These are phyloP conservation scores for Trichophyton benhamiae DNA, from an alignment of 2,329 filamentous ascomycete genomes.

Conservation along the genomic window DNA sequence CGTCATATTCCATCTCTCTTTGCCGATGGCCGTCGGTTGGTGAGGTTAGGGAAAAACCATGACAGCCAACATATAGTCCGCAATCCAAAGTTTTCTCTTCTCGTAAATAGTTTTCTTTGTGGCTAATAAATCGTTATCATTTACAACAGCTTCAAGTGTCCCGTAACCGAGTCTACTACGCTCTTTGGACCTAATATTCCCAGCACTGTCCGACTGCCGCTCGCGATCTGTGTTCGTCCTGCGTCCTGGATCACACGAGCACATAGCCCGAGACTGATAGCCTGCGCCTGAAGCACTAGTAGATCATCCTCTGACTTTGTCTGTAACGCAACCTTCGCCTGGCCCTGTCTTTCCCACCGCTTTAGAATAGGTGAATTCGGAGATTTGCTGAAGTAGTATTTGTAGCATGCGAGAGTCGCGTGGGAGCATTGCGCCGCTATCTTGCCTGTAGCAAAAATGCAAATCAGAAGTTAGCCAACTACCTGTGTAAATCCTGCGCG, in stretches of 20 bases:
- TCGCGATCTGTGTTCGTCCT: constrained; percentile 92
- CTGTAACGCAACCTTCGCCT: constrained; percentile 90
- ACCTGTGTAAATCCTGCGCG: too few relatives aligned
- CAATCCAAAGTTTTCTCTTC: too few relatives aligned
- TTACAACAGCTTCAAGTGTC: constrained; percentile 70
- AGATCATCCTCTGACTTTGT: constrained; percentile 70
- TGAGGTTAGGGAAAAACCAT: constrained; percentile 92
- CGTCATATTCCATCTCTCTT: constrained; percentile 84
- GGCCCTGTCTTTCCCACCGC: constrained; percentile 75
- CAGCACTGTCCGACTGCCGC: constrained; percentile 82
- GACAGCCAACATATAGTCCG: constrained; percentile 51
- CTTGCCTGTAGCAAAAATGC: constrained; percentile 56
- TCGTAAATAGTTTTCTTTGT: too few relatives aligned
- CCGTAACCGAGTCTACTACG: constrained; percentile 74
- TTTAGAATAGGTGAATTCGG: constrained; percentile 50
- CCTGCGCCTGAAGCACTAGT: constrained; percentile 65
- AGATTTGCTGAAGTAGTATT: constrained; percentile 53
- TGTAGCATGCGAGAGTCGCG: constrained; percentile 97
- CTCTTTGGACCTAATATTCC: constrained; percentile 71
- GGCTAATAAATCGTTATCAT: neutral
- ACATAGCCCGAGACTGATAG: constrained; percentile 70
- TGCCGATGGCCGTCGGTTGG: constrained; percentile 73
- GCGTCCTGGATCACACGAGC: constrained; percentile 88
- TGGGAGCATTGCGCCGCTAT: constrained; percentile 92
- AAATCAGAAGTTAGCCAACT: neutral